A percentile compares a stretch with the other conserved stretches of the same genome.
Conservation (phyloP, 805 yeast species). For the Yarrowia hollandica region DNA sequence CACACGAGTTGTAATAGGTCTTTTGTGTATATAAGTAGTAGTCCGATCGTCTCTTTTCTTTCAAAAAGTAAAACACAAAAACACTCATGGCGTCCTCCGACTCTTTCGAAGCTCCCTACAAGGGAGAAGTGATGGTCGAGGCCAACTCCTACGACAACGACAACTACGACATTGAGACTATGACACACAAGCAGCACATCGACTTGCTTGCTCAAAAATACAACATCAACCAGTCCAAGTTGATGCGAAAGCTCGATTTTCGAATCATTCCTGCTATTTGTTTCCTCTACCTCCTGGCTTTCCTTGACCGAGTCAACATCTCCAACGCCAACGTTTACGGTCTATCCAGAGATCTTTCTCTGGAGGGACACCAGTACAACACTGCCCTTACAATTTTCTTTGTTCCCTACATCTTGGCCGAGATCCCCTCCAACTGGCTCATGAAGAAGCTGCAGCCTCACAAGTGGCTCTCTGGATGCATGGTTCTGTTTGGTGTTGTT, state of each 20-base stretch:
- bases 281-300: slow-evolving; percentile 70
- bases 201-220: slow-evolving; percentile 46
- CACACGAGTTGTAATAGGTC: neutral
- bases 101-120: slow-evolving; percentile 26
- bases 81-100: slow-evolving; percentile 1
- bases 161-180: neutral
- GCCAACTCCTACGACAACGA: neutral
- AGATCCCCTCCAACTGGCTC: slow-evolving; percentile 64
- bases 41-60: neutral
- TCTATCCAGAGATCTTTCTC: slow-evolving; percentile 54
- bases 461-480: slow-evolving; percentile 59
- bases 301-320: slow-evolving; percentile 78
- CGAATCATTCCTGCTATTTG: slow-evolving; percentile 76
- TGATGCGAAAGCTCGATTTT: slow-evolving; percentile 65
- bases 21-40: slow-evolving; percentile 1
- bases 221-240: slow-evolving; percentile 54
- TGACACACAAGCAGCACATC: slow-evolving; percentile 29
- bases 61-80: neutral
- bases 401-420: slow-evolving; percentile 68
- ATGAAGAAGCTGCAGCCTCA: slow-evolving; percentile 64
- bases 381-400: slow-evolving; percentile 68
- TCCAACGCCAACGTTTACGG: slow-evolving; percentile 79
- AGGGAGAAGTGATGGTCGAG: neutral
- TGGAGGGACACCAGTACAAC: slow-evolving; percentile 62
- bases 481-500: slow-evolving; percentile 63